These are phyloP conservation scores for Sordariomycetes sp. DNA, from an alignment of 2,329 filamentous ascomycete species.

Conservation along the genomic window DNA sequence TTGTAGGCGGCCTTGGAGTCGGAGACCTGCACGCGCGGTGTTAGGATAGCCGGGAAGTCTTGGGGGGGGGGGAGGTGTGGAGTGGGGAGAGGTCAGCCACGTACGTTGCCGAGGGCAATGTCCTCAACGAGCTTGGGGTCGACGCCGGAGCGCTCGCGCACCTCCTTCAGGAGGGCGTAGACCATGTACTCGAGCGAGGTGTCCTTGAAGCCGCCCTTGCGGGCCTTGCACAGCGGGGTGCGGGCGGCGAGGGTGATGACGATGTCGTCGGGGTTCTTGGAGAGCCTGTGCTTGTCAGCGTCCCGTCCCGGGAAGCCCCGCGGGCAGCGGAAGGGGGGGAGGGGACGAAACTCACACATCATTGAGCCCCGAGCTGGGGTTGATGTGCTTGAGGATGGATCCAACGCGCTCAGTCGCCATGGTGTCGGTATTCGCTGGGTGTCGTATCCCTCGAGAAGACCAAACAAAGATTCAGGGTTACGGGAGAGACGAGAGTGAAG, in stretches of 20 bases:
- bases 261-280: conserved; percentile 90
- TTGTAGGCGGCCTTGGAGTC: conserved; percentile 85
- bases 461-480: not conserved
- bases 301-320: not conserved
- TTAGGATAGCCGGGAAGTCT: not conserved
- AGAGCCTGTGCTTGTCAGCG: conserved; percentile 41
- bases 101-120: conserved; percentile 82
- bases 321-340: not conserved
- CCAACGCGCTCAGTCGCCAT: conserved; percentile 81
- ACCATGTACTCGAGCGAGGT: conserved; percentile 78
- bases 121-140: conserved; percentile 78
- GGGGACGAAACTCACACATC: conserved; percentile 51
- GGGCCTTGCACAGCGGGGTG: conserved; percentile 77
- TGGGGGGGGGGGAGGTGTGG: not conserved
- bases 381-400: conserved; percentile 77
- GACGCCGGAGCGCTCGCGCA: conserved; percentile 57
- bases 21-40: conserved; percentile 43
- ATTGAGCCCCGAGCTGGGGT: conserved; percentile 57
- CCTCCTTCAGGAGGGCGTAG: conserved; percentile 69
- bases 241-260: conserved; percentile 90
- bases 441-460: not conserved
- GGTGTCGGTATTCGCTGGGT: conserved; percentile 12
- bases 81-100: conserved; percentile 14
- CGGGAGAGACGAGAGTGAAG: not conserved
- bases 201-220: conserved; percentile 93